These are phyloP conservation scores for Marsdenia floribunda DNA, from an alignment of 257 asterid species.

Conservation along the genomic window DNA sequence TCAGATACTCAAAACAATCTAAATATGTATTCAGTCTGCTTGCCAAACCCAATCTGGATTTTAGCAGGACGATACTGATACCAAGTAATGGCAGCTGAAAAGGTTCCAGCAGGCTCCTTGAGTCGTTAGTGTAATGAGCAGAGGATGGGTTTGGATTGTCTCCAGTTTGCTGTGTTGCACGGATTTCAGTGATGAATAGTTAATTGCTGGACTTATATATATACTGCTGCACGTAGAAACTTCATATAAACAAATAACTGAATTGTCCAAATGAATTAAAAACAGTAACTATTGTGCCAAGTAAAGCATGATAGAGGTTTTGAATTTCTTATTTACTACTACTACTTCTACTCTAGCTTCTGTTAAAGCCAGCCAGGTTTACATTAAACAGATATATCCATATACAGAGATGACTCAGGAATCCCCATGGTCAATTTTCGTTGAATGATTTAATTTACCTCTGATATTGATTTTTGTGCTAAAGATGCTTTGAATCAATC, in stretches of 20 bases:
- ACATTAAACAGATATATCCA: neutral
- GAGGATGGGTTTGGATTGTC: neutral
- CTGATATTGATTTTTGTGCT: neutral
- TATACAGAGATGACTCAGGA: neutral
- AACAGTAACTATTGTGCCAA: neutral
- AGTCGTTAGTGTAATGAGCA: neutral
- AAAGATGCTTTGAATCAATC: neutral
- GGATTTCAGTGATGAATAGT: neutral
- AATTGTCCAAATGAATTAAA: neutral
- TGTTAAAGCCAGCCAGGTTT: neutral
- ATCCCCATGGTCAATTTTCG: no score
- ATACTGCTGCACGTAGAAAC: neutral
- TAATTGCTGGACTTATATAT: no score
- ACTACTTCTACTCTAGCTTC: neutral
- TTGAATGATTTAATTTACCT: neutral
- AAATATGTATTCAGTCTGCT: neutral
- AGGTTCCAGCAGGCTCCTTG: neutral
- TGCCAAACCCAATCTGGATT: neutral
- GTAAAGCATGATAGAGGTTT: neutral
- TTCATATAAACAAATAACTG: neutral
- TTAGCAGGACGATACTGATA: neutral
- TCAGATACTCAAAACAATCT: neutral
- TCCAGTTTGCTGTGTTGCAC: neutral
- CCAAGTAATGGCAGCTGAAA: neutral
- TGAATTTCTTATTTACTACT: neutral